A percentile compares a stretch with the other conserved stretches of the same genome.
phyloP scores from a whole-genome alignment of 176 grass and related monocot genomes.

The Puya raimondii region DNA sequence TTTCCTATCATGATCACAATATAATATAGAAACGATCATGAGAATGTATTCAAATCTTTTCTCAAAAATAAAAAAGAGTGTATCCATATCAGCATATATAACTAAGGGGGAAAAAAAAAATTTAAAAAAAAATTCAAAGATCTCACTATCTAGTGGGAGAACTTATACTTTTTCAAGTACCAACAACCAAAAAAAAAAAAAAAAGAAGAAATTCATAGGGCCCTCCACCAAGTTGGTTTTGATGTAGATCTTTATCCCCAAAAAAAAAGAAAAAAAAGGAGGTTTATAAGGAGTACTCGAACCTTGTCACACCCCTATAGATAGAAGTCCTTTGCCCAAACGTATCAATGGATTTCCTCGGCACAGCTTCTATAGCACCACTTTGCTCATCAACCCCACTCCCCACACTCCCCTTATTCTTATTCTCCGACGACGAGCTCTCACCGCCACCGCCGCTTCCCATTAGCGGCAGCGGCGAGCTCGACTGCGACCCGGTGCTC shows the following conservation, averaged over 20 bases:
- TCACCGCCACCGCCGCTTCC: slow-evolving; percentile 11
- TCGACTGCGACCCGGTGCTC: slow-evolving; percentile 28
- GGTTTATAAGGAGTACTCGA: neutral
- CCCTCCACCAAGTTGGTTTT: no score
- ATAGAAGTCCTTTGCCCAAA: slow-evolving; percentile 75
- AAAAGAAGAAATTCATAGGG: no score
- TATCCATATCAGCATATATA: no score
- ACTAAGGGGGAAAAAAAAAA: no score
- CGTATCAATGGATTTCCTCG: slow-evolving; percentile 48
- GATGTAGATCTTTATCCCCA: neutral
- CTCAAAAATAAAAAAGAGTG: no score
- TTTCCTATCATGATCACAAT: neutral
- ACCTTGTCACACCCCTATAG: slow-evolving; percentile 72
- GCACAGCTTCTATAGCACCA: slow-evolving; percentile 26
- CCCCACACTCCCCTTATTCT: slow-evolving; percentile 14
- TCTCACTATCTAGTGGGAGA: no score
- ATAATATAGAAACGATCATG: neutral
- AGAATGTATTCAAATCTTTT: neutral
- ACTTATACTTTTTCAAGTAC: no score
- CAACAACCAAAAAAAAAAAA: no score
- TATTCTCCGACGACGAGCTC: slow-evolving; percentile 18
- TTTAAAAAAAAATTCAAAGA: no score
- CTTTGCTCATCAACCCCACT: slow-evolving; percentile 22
- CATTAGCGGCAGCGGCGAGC: slow-evolving; percentile 16
- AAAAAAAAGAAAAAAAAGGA: neutral